Evolutionary conservation across 106 monocot species (phyloP), one percentile per base, ranked within the genome.

Genomic region (Allium cepa): DNA sequence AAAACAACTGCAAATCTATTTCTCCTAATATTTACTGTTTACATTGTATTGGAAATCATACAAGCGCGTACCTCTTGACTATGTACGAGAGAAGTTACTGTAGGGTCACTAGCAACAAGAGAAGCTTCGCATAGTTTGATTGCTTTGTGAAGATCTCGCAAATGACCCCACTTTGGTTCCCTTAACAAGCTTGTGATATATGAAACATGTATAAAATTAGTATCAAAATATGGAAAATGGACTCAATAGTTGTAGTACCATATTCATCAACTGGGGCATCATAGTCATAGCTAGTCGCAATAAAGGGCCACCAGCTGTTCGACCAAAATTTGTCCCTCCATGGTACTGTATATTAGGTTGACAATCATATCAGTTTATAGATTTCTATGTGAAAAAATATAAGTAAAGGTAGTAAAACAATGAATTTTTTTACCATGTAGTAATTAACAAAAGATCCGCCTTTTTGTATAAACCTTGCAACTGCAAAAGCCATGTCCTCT

Each of bases 361-460:
- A 16, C 1, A 62, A 50, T 61, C 46, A 49, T 22, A 66, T 16
- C 4, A 9, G 9, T 16, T 17, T 2, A 17, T 16, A 64, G 49
- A 64, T 64, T 53, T 7, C 11, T 11, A 14, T 28, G 50, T 16
- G 56, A 55, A 56, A 6, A 11, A 22, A 56, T 64, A 48, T 49
- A 9, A 8, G 11, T 8, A 4, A 66, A 57, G 36, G 36, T 36
- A 36, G 36, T 36, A 48, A 64, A 58, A 66, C 48, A 10, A 61
- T 7, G 5, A 11, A 15, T n/a, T 67, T 75, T 67, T 53, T 82
- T 76, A 93, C 99, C 99, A 99, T 99, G 49, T 99, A 99, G 75
- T 99, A 99, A 76, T 99, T 99, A 18, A 99, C 52, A 56, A 90
- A 99, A 50, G 99, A 99, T 17, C 99, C 99, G 28, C 99, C 99